phyloP scores from a whole-genome alignment of 225 moss, liverwort and hornwort species.

The Polytrichum commune region DNA sequence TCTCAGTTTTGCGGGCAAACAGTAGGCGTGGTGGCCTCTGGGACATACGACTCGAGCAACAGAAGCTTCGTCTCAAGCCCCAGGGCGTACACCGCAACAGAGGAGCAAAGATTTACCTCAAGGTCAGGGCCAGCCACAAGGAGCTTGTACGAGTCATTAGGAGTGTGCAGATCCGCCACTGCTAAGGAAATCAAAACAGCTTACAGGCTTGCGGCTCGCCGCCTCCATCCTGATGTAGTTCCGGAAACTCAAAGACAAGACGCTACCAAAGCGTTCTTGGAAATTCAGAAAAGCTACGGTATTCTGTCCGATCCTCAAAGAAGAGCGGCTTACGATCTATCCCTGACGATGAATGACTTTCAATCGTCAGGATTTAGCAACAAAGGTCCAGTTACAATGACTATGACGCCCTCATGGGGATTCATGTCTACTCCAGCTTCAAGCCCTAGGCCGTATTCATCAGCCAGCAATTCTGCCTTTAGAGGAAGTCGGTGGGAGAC shows the following conservation, averaged over 20 bases:
- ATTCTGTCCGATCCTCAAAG: conserved; percentile 56
- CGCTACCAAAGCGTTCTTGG: conserved; percentile 66
- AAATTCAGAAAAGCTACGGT: conserved; percentile 63
- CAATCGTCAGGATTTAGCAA: conserved; percentile 45
- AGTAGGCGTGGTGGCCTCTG: neutral
- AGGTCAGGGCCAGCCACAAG: conserved; percentile 14
- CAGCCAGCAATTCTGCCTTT: conserved; percentile 27
- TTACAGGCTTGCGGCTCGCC: conserved; percentile 68
- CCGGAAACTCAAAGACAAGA: conserved; percentile 57
- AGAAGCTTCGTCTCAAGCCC: conserved; percentile 7
- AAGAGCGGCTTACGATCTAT: conserved; percentile 63
- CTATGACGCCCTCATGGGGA: conserved; percentile 47
- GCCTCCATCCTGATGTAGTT: conserved; percentile 79
- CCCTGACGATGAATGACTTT: conserved; percentile 43
- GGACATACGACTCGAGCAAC: conserved; percentile 15
- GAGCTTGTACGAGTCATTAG: conserved; percentile 68
- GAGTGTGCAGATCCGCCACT: conserved; percentile 57
- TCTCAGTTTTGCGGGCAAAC: conserved; percentile 3
- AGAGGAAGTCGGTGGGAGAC: conserved; percentile 77
- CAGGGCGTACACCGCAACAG: conserved; percentile 35
- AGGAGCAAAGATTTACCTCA: conserved; percentile 13
- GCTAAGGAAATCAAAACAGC: conserved; percentile 78
- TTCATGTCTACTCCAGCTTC: conserved; percentile 24
- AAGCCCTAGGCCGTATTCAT: conserved; percentile 7
- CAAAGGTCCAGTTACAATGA: conserved; percentile 21